Percentiles rank a stretch among this genome's conserved stretches.
phyloP scores from a whole-genome alignment of 495 filamentous ascomycete species.

The Annulohypoxylon stygium region DNA sequence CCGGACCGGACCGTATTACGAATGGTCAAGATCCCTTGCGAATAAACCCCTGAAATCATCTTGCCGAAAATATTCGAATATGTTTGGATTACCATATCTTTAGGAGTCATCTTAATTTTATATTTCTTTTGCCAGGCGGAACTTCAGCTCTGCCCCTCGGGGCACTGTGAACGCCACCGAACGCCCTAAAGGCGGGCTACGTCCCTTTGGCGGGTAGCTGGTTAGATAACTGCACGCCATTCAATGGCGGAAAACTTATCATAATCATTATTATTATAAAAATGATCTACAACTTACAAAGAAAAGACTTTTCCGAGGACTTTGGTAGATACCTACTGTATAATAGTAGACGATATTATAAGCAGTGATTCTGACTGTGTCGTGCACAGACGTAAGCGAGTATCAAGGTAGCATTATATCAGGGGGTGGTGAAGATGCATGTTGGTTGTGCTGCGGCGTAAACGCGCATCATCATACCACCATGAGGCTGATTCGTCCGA shows the following conservation, averaged over 20 bases:
- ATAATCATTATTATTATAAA: too few species aligned
- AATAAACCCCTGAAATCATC: background rate
- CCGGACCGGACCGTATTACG: background rate
- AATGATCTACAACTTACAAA: too few species aligned
- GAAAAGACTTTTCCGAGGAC: too few species aligned
- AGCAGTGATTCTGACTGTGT: background rate
- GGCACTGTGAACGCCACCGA: too few species aligned
- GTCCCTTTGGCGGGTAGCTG: too few species aligned
- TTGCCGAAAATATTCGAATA: background rate
- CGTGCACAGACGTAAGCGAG: background rate
- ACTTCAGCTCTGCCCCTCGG: too few species aligned
- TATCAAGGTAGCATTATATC: background rate
- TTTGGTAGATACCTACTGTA: too few species aligned
- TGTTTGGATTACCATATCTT: background rate
- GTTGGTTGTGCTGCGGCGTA: background rate
- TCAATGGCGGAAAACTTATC: too few species aligned
- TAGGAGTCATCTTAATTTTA: background rate
- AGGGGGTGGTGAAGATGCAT: background rate
- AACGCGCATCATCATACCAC: conserved; percentile 13
- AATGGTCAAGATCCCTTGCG: background rate
- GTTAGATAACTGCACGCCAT: too few species aligned
- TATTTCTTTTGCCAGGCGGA: too few species aligned
- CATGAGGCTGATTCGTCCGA: conserved; percentile 15
- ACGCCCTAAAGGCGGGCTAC: too few species aligned
- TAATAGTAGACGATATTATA: too few species aligned